phyloP scores from a whole-genome alignment of 805 yeast genomes.

The Barnettozyma siamensis region DNA sequence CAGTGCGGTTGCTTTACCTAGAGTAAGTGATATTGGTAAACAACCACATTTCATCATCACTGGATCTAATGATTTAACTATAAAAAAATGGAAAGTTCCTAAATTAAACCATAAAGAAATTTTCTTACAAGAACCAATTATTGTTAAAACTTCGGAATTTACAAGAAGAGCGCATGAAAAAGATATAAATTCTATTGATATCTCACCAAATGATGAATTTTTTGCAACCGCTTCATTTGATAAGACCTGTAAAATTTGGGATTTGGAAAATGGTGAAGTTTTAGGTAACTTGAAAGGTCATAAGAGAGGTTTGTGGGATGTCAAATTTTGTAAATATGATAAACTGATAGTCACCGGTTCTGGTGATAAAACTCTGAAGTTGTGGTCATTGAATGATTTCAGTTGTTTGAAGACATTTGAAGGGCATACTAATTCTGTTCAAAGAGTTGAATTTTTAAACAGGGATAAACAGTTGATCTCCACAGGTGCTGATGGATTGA shows the following conservation, averaged over 20 bases:
- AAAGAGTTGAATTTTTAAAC: constrained; percentile 67
- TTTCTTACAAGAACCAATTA: constrained; percentile 17
- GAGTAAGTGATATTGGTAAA: constrained; percentile 17
- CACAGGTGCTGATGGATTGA: constrained; percentile 90
- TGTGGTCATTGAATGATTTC: constrained; percentile 82
- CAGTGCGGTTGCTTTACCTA: constrained; percentile 72
- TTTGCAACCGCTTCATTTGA: constrained; percentile 96
- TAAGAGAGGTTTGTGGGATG: constrained; percentile 92
- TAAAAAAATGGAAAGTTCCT: constrained; percentile 79
- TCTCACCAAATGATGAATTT: constrained; percentile 83
- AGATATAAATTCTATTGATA: constrained; percentile 84
- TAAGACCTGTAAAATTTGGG: constrained; percentile 88
- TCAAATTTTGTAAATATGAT: constrained; percentile 75
- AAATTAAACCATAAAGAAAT: constrained; percentile 51
- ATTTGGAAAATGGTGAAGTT: constrained; percentile 77
- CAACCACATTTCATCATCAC: constrained; percentile 71
- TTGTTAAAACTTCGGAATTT: constrained; percentile 63
- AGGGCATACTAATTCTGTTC: constrained; percentile 91
- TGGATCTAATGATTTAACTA: constrained; percentile 83
- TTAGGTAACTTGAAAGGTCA: constrained; percentile 85
- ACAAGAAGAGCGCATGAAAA: constrained; percentile 97
- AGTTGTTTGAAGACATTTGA: constrained; percentile 79
- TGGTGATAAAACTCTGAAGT: constrained; percentile 85
- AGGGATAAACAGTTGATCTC: constrained; percentile 60
- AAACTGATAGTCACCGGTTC: constrained; percentile 75